These are phyloP conservation scores for Fabrea salina DNA, from an alignment of 169 alveolate genomes.

Conservation along the genomic window DNA sequence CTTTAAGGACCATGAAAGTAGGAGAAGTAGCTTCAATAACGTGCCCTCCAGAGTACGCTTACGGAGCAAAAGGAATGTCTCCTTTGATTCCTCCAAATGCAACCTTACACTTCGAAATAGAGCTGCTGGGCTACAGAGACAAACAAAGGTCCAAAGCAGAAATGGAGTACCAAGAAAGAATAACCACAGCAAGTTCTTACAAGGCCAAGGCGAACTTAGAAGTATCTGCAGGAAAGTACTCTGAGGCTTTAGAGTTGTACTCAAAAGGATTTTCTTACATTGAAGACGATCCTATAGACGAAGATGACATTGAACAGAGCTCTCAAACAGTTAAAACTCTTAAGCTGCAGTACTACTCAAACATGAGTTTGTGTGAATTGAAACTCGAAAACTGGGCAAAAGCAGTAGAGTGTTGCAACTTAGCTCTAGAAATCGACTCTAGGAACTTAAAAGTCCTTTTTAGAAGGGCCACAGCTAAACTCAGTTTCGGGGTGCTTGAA, in stretches of 20 bases:
- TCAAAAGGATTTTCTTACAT: slow-evolving; percentile 3
- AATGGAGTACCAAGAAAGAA: slow-evolving; percentile 62
- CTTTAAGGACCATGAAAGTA: slow-evolving; percentile 54
- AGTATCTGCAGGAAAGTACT: slow-evolving; percentile 49
- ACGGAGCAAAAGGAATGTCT: slow-evolving; percentile 78
- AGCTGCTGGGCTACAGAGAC: slow-evolving; percentile 38
- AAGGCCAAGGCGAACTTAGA: slow-evolving; percentile 69
- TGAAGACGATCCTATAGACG: slow-evolving; percentile 35
- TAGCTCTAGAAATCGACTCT: slow-evolving; percentile 52
- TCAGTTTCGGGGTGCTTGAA: slow-evolving; percentile 32
- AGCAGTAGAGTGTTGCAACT: slow-evolving; percentile 34
- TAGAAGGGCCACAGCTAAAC: slow-evolving; percentile 43
- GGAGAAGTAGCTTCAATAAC: slow-evolving; percentile 71
- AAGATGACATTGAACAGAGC: not conserved
- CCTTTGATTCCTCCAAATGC: slow-evolving; percentile 74
- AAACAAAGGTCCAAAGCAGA: no score
- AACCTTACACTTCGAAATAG: not conserved
- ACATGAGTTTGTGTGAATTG: slow-evolving; percentile 43
- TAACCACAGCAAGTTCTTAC: slow-evolving; percentile 54
- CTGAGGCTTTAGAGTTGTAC: slow-evolving; percentile 47
- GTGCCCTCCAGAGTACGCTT: slow-evolving; percentile 74
- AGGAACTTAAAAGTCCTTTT: slow-evolving; percentile 46
- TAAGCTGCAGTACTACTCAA: slow-evolving; percentile 33
- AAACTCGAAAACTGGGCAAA: slow-evolving; percentile 45
- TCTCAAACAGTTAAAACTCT: slow-evolving; percentile 32